A percentile compares a stretch with the other conserved stretches of the same genome.
These are phyloP conservation scores for Rhodotorula sp. DNA, from an alignment of 1,284 basidiomycete species.

Conservation along the genomic window DNA sequence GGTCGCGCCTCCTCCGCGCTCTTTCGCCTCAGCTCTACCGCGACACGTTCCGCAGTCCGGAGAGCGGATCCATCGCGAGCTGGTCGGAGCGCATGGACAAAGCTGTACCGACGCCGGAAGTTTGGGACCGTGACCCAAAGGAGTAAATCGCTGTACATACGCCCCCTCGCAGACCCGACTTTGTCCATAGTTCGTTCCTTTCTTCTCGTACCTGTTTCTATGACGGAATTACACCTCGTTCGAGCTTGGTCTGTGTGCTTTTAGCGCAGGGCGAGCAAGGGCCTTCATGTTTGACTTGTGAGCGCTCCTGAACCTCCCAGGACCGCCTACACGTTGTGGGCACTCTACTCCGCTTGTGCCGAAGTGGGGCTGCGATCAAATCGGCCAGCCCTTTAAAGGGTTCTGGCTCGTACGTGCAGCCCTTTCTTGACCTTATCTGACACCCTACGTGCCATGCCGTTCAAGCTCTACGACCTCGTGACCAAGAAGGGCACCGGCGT, in stretches of 20 bases:
- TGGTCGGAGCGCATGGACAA: conserved; percentile 13
- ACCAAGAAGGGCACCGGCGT: background rate
- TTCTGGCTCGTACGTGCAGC: background rate
- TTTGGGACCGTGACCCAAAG: background rate
- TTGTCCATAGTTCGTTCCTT: background rate
- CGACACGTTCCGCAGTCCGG: background rate
- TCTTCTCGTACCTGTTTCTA: background rate
- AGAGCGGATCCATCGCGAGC: background rate
- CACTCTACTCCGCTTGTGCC: too few species aligned
- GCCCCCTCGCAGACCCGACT: too few species aligned
- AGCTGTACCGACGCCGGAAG: background rate
- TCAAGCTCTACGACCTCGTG: conserved; percentile 26
- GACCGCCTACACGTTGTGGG: too few species aligned
- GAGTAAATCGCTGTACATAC: background rate
- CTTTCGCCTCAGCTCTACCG: conserved; percentile 2
- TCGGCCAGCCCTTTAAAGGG: too few species aligned
- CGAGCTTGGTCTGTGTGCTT: background rate
- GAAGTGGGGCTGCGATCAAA: background rate
- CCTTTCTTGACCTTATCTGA: background rate
- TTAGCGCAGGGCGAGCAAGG: too few species aligned
- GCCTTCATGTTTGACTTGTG: too few species aligned
- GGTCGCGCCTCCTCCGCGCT: conserved; percentile 12
- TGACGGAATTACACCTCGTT: background rate
- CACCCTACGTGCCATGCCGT: background rate
- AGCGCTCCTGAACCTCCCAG: too few species aligned